Conservation (phyloP, 768 basidiomycete species). For the Leccinum truebloodii region DNA sequence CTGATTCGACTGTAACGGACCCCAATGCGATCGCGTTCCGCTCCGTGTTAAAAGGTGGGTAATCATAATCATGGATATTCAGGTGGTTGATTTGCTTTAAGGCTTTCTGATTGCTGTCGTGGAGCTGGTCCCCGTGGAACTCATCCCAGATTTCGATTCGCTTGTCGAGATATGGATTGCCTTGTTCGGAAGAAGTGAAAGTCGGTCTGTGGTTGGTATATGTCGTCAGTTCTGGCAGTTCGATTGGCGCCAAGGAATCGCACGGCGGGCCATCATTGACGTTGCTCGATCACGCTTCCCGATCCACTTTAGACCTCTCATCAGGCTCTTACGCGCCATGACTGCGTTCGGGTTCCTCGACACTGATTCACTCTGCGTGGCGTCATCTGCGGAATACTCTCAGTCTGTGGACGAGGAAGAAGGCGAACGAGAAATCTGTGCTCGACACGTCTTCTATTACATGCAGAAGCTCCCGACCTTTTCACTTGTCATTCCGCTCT, state of each 20-base stretch:
- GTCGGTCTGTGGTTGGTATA: constrained; percentile 61
- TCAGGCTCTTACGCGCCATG: constrained; percentile 75
- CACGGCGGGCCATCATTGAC: constrained; percentile 81
- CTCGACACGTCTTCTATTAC: constrained; percentile 72
- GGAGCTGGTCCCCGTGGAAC: constrained; percentile 73
- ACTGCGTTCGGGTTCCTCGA: constrained; percentile 76
- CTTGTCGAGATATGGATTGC: constrained; percentile 78
- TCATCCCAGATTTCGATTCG: constrained; percentile 71
- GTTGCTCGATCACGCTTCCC: constrained; percentile 84
- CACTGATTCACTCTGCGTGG: constrained; percentile 62
- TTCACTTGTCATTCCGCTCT: constrained; percentile 69
- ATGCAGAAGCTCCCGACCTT: constrained; percentile 70
- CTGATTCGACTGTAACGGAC: constrained; percentile 67
- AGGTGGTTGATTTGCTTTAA: constrained; percentile 31
- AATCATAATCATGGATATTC: neutral
- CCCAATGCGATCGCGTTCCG: constrained; percentile 79
- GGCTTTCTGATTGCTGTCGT: constrained; percentile 76
- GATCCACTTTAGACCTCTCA: constrained; percentile 66
- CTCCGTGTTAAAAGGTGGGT: constrained; percentile 80
- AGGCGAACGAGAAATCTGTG: constrained; percentile 59
- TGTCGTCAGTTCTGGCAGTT: constrained; percentile 82
- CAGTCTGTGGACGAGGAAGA: constrained; percentile 40
- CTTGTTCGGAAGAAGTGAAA: constrained; percentile 73
- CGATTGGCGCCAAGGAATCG: constrained; percentile 66
- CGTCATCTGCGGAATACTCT: constrained; percentile 42